Percentiles rank a stretch among this genome's conserved stretches.
phyloP scores from a whole-genome alignment of 1,284 basidiomycete species.

The Ceratobasidium theobromae region DNA sequence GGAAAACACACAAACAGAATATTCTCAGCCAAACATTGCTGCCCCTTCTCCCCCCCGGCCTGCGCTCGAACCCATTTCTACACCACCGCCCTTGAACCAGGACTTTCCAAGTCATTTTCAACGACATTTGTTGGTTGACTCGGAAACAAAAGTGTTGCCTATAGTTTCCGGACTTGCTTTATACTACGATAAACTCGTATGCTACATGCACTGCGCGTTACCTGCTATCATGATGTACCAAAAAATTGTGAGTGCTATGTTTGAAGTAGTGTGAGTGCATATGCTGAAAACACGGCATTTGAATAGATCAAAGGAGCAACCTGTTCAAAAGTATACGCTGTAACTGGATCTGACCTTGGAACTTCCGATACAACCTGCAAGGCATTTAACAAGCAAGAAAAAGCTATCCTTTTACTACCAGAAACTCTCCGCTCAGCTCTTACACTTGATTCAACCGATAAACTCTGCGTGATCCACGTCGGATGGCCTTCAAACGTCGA shows the following conservation, averaged over 20 bases:
- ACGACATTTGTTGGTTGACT: not conserved
- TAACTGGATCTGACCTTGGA: not conserved
- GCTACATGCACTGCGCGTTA: conserved; percentile 6
- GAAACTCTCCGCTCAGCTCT: not conserved
- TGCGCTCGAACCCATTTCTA: not conserved
- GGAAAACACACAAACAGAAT: not conserved
- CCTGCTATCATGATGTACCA: not conserved
- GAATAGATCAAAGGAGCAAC: not conserved
- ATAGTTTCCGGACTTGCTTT: not conserved
- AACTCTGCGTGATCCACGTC: not conserved
- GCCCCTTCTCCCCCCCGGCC: not conserved
- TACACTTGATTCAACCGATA: not conserved
- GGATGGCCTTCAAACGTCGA: conserved; percentile 3
- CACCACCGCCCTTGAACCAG: not conserved
- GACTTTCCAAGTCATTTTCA: not conserved
- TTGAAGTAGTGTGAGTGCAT: not conserved
- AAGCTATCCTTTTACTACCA: conserved; percentile 1
- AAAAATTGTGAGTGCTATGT: not conserved
- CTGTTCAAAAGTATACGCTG: not conserved
- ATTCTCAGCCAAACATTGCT: not conserved
- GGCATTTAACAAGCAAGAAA: not conserved
- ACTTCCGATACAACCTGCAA: not conserved
- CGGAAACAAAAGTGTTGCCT: not conserved
- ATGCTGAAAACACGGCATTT: not conserved
- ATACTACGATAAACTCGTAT: not conserved